Conservation (phyloP, 257 asterid species). For the Penstemon eatonii region DNA sequence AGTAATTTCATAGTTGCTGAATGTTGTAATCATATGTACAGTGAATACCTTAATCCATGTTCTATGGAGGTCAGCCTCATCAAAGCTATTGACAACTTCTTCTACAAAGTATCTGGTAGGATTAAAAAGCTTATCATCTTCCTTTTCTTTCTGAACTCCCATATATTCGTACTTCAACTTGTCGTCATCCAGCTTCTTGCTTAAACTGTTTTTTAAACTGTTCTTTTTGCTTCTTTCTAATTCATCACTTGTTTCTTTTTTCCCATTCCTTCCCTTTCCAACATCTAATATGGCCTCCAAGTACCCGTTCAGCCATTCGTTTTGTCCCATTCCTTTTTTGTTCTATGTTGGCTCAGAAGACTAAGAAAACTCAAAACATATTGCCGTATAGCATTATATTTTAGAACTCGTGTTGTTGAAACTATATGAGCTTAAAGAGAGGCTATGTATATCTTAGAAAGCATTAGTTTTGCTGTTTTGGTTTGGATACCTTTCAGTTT, state of each 20-base stretch:
- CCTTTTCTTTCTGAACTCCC: slow-evolving; percentile 31
- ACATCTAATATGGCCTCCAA: slow-evolving; percentile 73
- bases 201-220: neutral
- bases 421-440: neutral
- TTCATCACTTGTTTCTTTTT: slow-evolving; percentile 13
- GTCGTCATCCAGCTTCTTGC: slow-evolving; percentile 39
- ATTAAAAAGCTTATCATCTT: slow-evolving; percentile 40
- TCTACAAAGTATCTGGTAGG: slow-evolving; percentile 69
- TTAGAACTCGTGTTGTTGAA: neutral
- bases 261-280: slow-evolving; percentile 37
- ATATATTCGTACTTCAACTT: slow-evolving; percentile 34
- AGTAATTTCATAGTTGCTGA: neutral
- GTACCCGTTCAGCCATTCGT: slow-evolving; percentile 71
- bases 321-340: slow-evolving; percentile 42
- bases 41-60: slow-evolving; percentile 61
- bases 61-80: slow-evolving; percentile 68
- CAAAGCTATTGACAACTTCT: slow-evolving; percentile 63
- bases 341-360: neutral
- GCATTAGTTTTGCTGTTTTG: neutral
- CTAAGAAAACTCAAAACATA: neutral
- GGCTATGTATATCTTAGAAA: neutral
- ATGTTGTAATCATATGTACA: neutral
- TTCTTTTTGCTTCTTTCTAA: slow-evolving; percentile 20
- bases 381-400: neutral
- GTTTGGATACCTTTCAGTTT: slow-evolving; percentile 4